Evolutionary conservation across 2,329 filamentous ascomycete genomes (phyloP), one percentile per base, ranked within the genome.

Genomic region (Fusarium pseudocircinatum): DNA sequence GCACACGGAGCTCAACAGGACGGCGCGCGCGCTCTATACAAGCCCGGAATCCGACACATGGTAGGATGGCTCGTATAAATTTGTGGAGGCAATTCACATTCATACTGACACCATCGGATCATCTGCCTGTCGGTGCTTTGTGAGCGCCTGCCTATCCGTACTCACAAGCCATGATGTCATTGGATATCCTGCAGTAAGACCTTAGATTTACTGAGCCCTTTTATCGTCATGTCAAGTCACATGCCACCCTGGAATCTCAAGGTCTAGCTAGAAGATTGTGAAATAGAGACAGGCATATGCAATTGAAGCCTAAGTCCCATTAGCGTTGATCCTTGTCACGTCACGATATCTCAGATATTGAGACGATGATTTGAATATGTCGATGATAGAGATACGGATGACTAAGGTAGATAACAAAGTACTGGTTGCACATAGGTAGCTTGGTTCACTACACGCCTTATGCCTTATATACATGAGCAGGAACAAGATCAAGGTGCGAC

Each of bases 81-180:
- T 32, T 39, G 61, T 37, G 22, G 57, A 37, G 37, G 36, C 16
- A 32, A 37, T 39, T 36, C n/a, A 30, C n/a, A 52, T 36, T 22
- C 32, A 52, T 32, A 32, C 46, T 32, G 28, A 32, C n/a, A 47
- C 37, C 32, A 62, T 62, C 16, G 32, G 39, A 49, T 32, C 39
- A 32, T 20, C 26, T 62, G 18, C 28, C 34, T 40, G 32, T 22
- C 32, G 16, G n/a, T 26, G 24, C 20, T 53, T 36, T 20, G 36
- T 43, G 11, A 47, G 32, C 37, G 20, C 39, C 32, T 28, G 9
- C 39, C 24, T 46, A 46, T 46, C 44, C 44, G 26, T 22, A 47
- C 18, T 26, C 22, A 46, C 24, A 49, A 40, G 46, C 40, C 26
- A 73, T 73, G 70, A 71, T 67, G 58, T 71, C 69, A 72, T 36